Base-by-base conservation (phyloP, 2,329 filamentous ascomycete genomes). In the Penicillium sclerotigenum region DNA sequence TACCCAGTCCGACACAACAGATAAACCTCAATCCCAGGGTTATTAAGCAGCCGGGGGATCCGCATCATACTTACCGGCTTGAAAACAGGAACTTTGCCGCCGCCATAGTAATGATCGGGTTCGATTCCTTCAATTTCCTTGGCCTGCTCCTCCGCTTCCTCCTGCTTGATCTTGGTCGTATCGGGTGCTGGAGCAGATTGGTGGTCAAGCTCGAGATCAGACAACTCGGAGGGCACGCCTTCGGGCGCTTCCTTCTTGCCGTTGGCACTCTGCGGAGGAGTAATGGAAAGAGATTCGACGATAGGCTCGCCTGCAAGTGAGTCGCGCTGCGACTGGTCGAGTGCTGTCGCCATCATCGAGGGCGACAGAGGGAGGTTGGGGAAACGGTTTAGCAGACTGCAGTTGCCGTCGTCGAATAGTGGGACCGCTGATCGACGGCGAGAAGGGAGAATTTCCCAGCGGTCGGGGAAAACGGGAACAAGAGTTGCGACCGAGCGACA, bases 71-170 rank as follows among this genome's bases (percentile, higher is more conserved):
- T 71, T 78, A 86, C 84, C 62, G 94, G 94, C 75, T 87, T 93
- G 77, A 99, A 99, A 58, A 99, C 88, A 9, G 94, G 93, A 34
- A 99, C 89, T 59, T 86, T 89, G 59, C 91, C 84, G 55, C 81
- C 83, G 52, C 84, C 92, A 69, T 91, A 96, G 79, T 90, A 97
- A 73, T 96, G 87, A 70, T 92, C 90, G 1, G 93, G 93, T 45
- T 87, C 79, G 52, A 96, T 83, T 52, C 94, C 89, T 64, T 89
- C 89, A 65, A 89, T 87, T 63, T 90, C 87, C 49, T 88, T 89
- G 3, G 20, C 16, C n/a, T 48, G 24, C 65, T 89, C 87, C 65
- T 91, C 87, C 45, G 84, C 82, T 53, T 81, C 78, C 38, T 66
- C 64, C 13, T 53, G 51, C 37, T 65, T 63, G 22, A 80, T 77